Percentiles rank a stretch among this genome's conserved stretches.
Conservation (phyloP, 2,329 filamentous ascomycete species). For the Colletotrichum paranaense region DNA sequence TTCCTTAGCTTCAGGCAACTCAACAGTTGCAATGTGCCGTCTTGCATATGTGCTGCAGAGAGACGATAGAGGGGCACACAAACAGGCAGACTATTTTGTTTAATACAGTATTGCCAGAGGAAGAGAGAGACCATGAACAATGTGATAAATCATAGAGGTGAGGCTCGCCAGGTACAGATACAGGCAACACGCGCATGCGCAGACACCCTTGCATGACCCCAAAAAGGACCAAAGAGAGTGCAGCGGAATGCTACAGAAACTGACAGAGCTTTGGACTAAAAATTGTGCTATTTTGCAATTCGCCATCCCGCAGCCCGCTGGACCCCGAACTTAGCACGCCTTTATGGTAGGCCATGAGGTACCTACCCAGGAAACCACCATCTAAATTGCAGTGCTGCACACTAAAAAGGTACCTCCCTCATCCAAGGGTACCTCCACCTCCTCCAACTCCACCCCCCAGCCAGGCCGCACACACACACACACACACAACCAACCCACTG, state of each 20-base stretch:
- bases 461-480: background rate
- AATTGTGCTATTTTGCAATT: constrained; percentile 24
- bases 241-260: constrained; percentile 21
- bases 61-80: background rate
- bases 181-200: background rate
- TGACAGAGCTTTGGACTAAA: background rate
- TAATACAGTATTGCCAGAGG: background rate
- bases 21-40: background rate
- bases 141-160: background rate
- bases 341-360: too few relatives aligned
- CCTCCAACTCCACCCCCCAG: constrained; percentile 18
- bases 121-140: background rate
- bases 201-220: background rate
- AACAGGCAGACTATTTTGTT: too few relatives aligned
- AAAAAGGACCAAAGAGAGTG: background rate
- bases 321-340: constrained; percentile 14
- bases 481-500: background rate
- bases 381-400: background rate
- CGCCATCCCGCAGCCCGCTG: constrained; percentile 28
- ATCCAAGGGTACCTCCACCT: constrained; percentile 20
- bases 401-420: background rate
- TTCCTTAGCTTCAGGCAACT: background rate
- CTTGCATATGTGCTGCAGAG: background rate
- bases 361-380: too few relatives aligned
- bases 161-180: background rate